phyloP scores from a whole-genome alignment of 1,139 yeast species.

The Sugiyamaella pinicola region DNA sequence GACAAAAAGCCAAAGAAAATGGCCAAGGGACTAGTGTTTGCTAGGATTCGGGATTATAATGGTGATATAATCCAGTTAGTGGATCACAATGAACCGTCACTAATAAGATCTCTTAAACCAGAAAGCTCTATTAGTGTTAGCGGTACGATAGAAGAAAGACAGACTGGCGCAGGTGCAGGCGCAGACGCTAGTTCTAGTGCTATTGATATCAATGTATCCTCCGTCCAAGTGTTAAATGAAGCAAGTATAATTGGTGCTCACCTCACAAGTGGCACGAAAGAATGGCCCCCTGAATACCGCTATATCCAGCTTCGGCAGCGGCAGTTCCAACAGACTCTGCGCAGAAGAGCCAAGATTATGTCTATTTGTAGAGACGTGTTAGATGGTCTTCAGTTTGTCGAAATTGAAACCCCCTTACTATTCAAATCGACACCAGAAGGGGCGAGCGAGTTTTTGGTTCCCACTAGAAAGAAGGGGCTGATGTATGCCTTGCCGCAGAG shows the following conservation, averaged over 20 bases:
- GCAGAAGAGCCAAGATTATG: conserved; percentile 64
- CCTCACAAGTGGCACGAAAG: conserved; percentile 54
- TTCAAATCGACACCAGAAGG: conserved; percentile 99
- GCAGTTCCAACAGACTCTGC: conserved; percentile 59
- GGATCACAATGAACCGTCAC: conserved; percentile 50
- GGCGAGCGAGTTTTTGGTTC: conserved; percentile 92
- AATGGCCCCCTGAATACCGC: conserved; percentile 75
- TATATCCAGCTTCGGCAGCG: conserved; percentile 76
- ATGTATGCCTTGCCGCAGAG: conserved; percentile 95
- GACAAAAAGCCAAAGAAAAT: conserved; percentile 69
- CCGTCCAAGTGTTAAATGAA: conserved; percentile 61
- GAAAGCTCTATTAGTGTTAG: conserved; percentile 79
- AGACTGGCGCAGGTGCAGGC: not conserved
- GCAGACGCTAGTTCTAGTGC: not conserved
- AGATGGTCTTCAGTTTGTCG: conserved; percentile 56
- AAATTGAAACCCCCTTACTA: conserved; percentile 87
- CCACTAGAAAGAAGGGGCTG: conserved; percentile 62
- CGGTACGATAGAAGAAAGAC: conserved; percentile 51
- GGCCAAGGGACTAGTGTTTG: conserved; percentile 63
- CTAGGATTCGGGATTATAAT: conserved; percentile 67
- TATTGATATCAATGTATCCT: conserved; percentile 60
- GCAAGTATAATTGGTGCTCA: conserved; percentile 72
- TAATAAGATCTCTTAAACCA: conserved; percentile 55
- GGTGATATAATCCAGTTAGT: conserved; percentile 72
- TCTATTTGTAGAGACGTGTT: conserved; percentile 56